Base-by-base conservation (phyloP, 306 rosid genomes). In the Medicago lupulina region DNA sequence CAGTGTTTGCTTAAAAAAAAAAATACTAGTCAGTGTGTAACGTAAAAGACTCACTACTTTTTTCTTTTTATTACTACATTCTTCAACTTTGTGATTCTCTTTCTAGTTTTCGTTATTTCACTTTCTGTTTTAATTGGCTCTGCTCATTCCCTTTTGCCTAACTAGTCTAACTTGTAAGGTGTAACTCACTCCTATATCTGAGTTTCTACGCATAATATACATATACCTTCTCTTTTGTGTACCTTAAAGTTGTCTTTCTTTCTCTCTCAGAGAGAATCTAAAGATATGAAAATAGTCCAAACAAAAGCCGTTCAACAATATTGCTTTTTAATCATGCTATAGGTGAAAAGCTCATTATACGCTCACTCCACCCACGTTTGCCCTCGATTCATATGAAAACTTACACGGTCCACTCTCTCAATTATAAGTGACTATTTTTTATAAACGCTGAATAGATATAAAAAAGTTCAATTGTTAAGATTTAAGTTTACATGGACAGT, bases 41-140 rank as follows among this genome's bases (percentile, higher is more conserved):
- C 70, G 88, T 87, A 89, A 90, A 76, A 93, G 95, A 74, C 87
- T 70, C 14, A 57, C 49, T 9, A 62, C 96, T 87, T 91, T 91
- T 80, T 28, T 10, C 36, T 61, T 64, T 70, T 78, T 86, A 83
- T 79, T 84, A 77, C 25, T 3, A 74, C 81, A 73, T 80, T 85
- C 83, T 73, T 68, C 82, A 51, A 58, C 83, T 67, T 62, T 66
- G 47, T 64, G 70, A 51, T 19, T 49, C 78, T 72, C 77, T 63
- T 66, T 77, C 34, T 70, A 6, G 15, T 68, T 60, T 41, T 4
- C 18, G 19, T 9, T 75, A 9, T 36, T 15, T 57, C 62, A 54
- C 81, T 82, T 59, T 63, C 55, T 76, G 74, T 73, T 84, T 51
- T 71, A 63, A 13, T 79, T 60, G 75, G 21, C 53, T 78, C 81